phyloP scores from a whole-genome alignment of 2,329 filamentous ascomycete species.

The Fragosphaeria purpurea region DNA sequence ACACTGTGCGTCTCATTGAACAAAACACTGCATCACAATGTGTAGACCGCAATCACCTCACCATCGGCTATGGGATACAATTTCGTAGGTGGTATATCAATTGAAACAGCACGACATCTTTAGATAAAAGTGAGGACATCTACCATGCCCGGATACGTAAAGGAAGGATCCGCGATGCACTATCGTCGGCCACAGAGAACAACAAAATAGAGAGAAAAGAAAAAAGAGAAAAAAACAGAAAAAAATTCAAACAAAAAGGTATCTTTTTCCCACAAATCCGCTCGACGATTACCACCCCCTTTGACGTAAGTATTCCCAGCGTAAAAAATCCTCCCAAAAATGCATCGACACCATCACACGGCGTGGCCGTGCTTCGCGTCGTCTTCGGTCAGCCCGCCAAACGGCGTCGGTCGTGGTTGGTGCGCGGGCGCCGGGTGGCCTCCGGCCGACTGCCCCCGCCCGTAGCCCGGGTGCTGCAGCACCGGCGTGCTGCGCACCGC shows the following conservation, averaged over 20 bases:
- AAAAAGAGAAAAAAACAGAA: not conserved
- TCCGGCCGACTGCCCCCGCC: constrained; percentile 18
- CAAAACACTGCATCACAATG: not conserved
- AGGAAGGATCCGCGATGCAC: constrained; percentile 9
- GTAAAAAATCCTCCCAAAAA: not conserved
- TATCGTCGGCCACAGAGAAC: constrained; percentile 6
- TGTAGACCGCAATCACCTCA: too few species aligned
- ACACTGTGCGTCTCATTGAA: not conserved
- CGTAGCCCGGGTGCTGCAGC: constrained; percentile 37
- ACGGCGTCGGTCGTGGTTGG: constrained; percentile 3
- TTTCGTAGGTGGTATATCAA: too few species aligned
- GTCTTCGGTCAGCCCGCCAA: constrained; percentile 8
- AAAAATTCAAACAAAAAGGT: not conserved
- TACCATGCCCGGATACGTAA: too few species aligned
- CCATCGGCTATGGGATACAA: too few species aligned
- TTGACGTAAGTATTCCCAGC: not conserved
- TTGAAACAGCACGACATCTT: too few species aligned
- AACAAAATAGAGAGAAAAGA: not conserved
- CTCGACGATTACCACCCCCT: too few species aligned
- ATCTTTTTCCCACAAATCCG: too few species aligned
- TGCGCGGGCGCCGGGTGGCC: not conserved
- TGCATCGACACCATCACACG: not conserved
- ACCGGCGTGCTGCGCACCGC: constrained; percentile 24
- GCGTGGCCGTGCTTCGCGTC: constrained; percentile 7
- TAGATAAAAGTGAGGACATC: too few species aligned